A percentile compares a stretch with the other conserved stretches of the same genome.
These are phyloP conservation scores for Cavenderia fasciculata DNA, from an alignment of 78 protist genomes.

Conservation along the genomic window DNA sequence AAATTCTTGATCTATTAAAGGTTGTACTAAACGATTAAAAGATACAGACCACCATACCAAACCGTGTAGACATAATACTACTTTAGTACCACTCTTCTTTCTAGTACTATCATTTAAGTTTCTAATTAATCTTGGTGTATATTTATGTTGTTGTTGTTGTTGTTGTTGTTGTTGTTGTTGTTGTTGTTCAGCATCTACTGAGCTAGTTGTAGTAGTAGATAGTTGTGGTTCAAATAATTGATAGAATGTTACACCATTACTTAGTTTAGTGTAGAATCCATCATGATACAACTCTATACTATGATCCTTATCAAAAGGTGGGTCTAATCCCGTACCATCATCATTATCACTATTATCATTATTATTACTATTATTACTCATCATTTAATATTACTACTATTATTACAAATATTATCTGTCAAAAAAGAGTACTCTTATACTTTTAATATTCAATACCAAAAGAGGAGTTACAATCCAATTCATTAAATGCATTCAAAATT, in stretches of 20 bases:
- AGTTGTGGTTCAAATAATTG: constrained; percentile 32
- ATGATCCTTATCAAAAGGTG: constrained; percentile 2
- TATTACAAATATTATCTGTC: too few relatives aligned
- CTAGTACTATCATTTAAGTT: background rate
- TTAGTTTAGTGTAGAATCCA: constrained; percentile 4
- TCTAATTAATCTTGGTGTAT: background rate
- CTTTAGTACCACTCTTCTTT: background rate
- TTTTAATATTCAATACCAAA: too few relatives aligned
- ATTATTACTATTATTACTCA: background rate
- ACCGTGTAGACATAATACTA: constrained; percentile 33
- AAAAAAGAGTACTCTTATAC: too few relatives aligned
- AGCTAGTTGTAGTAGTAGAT: background rate
- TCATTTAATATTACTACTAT: too few relatives aligned
- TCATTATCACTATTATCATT: background rate
- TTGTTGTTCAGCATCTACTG: background rate
- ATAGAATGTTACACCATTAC: constrained; percentile 13
- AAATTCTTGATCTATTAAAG: constrained; percentile 21
- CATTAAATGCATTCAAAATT: too few relatives aligned
- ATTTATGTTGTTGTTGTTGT: background rate
- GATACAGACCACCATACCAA: constrained; percentile 21
- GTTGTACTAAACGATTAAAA: constrained; percentile 13
- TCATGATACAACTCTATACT: background rate
- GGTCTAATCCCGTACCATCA: background rate
- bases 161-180: background rate
- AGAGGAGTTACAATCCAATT: too few relatives aligned